Evolutionary conservation across 306 rosid genomes (phyloP), one percentile per base, ranked within the genome.

Genomic region (Castanopsis chinensis): DNA sequence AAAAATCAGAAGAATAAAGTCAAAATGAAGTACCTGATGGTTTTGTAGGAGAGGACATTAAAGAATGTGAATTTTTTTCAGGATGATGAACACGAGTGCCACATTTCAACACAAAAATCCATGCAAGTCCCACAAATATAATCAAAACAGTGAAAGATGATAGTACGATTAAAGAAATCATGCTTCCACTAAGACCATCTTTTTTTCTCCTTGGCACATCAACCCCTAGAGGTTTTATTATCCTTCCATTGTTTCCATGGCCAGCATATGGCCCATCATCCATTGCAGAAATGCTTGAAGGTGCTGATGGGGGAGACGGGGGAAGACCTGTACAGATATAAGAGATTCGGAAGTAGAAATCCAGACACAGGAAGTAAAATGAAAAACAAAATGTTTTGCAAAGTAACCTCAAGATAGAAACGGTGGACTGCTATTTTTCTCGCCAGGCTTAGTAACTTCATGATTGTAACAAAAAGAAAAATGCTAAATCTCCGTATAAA

Each of bases 221-320:
- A 72, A 91, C 98, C 86, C 96, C 97, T 82, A 95, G 72, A 45
- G 99, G 99, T 83, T 95, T 95, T 81, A 91, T 79, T 58, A 78
- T 69, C 57, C 71, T 67, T 81, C 97, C 99, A 75, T 84, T 76
- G 79, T 83, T 88, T 72, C 51, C 85, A 72, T 27, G 80, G 41
- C 91, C 88, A 1, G 77, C 74, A 82, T 86, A 74, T 64, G 94
- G 94, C 28, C 93, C 92, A 32, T 87, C 87, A 43, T 95, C 97
- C 64, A 78, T 75, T 49, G 81, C 57, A 32, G 93, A 85, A 81
- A 81, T 78, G 85, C 83, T 76, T 15, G 82, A 84, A 81, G 95
- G 85, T 9, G 77, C 83, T 57, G 89, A 78, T 33, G 99, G 99
- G 55, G 99, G 98, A 83, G 99, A 95, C 18, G 98, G 97, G 35